Evolutionary conservation across 1,139 yeast species (phyloP).

Genomic region (Kazachstania sp.): DNA sequence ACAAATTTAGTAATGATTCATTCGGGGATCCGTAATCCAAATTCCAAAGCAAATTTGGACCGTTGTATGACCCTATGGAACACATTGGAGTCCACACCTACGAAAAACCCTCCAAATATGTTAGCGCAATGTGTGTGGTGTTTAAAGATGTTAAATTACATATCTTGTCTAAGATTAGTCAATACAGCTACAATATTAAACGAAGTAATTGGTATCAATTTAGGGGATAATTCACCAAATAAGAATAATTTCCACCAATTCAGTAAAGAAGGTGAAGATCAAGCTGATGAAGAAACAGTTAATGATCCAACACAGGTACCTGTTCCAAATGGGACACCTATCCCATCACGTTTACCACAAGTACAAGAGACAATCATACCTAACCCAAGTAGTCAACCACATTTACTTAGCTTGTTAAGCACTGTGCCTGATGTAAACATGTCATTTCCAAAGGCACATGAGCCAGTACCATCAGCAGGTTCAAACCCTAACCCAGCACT

Average conservation of each 20-base stretch:
- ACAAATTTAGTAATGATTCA: constrained; percentile 40
- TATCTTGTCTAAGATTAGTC: constrained; percentile 40
- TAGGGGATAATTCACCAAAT: constrained; percentile 50
- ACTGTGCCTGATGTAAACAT: background rate
- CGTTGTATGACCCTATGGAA: constrained; percentile 25
- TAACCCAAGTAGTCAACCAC: background rate
- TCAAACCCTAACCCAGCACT: background rate
- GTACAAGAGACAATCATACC: background rate
- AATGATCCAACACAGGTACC: background rate
- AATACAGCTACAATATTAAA: constrained; percentile 36
- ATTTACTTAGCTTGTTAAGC: too few species aligned
- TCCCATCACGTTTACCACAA: background rate
- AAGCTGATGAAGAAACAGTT: constrained; percentile 8
- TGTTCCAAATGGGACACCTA: background rate
- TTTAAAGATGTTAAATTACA: constrained; percentile 46
- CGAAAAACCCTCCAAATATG: constrained; percentile 36
- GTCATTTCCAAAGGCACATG: background rate
- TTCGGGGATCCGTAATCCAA: constrained; percentile 29
- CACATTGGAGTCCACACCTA: constrained; percentile 12
- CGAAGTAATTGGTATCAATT: constrained; percentile 42
- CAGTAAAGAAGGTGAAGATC: constrained; percentile 31
- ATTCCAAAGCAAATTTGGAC: constrained; percentile 19
- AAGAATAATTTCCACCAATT: constrained; percentile 41
- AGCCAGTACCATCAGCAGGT: background rate
- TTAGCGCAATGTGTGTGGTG: constrained; percentile 60